phyloP scores from a whole-genome alignment of 306 rosid genomes.

The Bauhinia variegata region DNA sequence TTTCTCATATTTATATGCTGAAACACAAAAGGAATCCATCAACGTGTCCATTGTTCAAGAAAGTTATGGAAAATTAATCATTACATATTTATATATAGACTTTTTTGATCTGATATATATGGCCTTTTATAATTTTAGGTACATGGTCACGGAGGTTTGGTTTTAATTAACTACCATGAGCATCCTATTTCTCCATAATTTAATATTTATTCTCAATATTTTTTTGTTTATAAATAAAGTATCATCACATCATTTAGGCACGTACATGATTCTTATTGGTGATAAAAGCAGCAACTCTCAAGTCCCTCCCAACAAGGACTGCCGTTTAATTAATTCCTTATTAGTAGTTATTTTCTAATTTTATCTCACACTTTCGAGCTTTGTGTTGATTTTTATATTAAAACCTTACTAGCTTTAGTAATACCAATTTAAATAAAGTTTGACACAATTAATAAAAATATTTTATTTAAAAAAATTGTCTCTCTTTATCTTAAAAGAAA shows the following conservation, averaged over 20 bases:
- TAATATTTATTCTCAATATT: too few species aligned
- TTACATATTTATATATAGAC: background rate
- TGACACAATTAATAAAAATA: too few species aligned
- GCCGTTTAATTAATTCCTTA: too few species aligned
- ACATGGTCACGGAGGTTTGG: conserved; percentile 36
- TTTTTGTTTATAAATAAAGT: too few species aligned
- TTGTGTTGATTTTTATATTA: background rate
- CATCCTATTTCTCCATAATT: conserved; percentile 13
- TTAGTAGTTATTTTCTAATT: background rate
- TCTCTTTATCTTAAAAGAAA: too few species aligned
- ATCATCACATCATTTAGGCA: too few species aligned
- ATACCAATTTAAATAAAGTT: conserved; percentile 20
- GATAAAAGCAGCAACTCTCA: too few species aligned
- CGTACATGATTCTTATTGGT: too few species aligned
- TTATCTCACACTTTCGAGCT: conserved; percentile 9
- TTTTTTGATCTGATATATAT: too few species aligned
- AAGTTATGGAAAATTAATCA: conserved; percentile 12
- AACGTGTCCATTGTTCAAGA: conserved; percentile 44
- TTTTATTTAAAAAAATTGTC: too few species aligned
- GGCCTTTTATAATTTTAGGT: conserved; percentile 14
- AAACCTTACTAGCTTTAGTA: conserved; percentile 8
- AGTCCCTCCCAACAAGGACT: too few species aligned
- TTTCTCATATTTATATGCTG: conserved; percentile 11
- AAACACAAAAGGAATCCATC: conserved; percentile 40
- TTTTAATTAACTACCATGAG: conserved; percentile 34